Percentiles rank a stretch among this genome's conserved stretches.
phyloP scores from a whole-genome alignment of 2,329 filamentous ascomycete genomes.

The Alternaria arborescens region DNA sequence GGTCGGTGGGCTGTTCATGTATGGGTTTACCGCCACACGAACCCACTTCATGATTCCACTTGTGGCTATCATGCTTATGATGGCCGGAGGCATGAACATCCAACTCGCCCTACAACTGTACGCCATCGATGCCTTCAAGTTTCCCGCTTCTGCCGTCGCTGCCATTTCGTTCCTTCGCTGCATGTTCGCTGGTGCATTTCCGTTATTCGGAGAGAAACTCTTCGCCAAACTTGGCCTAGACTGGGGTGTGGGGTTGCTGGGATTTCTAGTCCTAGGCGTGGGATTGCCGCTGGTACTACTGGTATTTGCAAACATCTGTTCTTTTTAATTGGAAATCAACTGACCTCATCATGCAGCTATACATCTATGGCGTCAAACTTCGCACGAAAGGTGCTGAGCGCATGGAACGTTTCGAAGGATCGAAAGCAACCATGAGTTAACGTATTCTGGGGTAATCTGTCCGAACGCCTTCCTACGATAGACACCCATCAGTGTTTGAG shows the following conservation, averaged over 20 bases:
- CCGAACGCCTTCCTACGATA: not conserved
- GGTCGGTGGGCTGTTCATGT: conserved; percentile 22
- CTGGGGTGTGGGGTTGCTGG: conserved; percentile 23
- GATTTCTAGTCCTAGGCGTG: conserved; percentile 22
- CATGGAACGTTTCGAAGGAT: conserved; percentile 18
- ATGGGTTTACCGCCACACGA: conserved; percentile 19
- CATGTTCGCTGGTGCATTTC: conserved; percentile 23
- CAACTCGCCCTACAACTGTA: conserved; percentile 19
- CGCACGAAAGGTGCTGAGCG: conserved; percentile 7
- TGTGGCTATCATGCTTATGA: conserved; percentile 15
- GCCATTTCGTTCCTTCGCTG: conserved; percentile 20
- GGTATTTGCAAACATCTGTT: conserved; percentile 8
- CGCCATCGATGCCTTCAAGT: conserved; percentile 22
- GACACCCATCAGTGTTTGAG: not conserved
- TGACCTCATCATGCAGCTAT: not conserved
- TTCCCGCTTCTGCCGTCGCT: conserved; percentile 21
- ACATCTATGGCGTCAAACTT: not conserved
- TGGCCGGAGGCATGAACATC: conserved; percentile 18
- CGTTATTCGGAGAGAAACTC: conserved; percentile 20
- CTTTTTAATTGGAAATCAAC: not conserved
- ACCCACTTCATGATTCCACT: conserved; percentile 24
- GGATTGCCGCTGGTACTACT: conserved; percentile 18
- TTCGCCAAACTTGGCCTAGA: conserved; percentile 21
- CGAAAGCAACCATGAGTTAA: not conserved
- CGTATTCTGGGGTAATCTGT: not conserved